Conservation (phyloP, 495 filamentous ascomycete species). For the Xylaria bambusicola region DNA sequence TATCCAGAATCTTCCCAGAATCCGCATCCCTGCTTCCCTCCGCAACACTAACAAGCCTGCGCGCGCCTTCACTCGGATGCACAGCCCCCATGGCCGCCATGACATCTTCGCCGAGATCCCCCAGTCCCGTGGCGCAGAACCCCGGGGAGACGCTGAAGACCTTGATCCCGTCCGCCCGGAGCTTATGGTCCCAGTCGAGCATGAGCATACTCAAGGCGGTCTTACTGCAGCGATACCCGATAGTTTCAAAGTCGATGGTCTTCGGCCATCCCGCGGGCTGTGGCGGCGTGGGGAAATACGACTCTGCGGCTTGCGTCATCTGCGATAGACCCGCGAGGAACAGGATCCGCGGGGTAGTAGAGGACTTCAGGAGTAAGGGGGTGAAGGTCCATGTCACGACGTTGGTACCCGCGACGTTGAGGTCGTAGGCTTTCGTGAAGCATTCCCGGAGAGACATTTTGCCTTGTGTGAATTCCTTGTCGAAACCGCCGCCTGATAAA, state of each 20-base stretch:
- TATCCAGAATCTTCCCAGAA: constrained; percentile 41
- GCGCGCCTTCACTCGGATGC: constrained; percentile 39
- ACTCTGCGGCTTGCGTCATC: constrained; percentile 25
- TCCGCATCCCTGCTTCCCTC: constrained; percentile 48
- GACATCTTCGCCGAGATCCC: constrained; percentile 30
- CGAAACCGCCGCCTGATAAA: constrained; percentile 30
- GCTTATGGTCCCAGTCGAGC: constrained; percentile 50
- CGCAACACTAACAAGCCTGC: constrained; percentile 40
- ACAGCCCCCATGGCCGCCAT: constrained; percentile 44
- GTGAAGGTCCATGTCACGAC: constrained; percentile 48
- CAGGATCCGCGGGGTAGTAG: constrained; percentile 49
- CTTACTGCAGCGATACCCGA: constrained; percentile 56
- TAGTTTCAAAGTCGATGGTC: constrained; percentile 35
- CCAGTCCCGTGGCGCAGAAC: constrained; percentile 53
- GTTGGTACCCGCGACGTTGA: constrained; percentile 54
- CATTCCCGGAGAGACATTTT: constrained; percentile 42
- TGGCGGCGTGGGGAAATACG: constrained; percentile 29
- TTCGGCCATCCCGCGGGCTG: constrained; percentile 50
- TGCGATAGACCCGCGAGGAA: constrained; percentile 43
- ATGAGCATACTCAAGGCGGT: constrained; percentile 63
- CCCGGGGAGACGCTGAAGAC: constrained; percentile 54
- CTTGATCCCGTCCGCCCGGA: constrained; percentile 60
- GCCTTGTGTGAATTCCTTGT: constrained; percentile 32
- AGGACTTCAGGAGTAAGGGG: constrained; percentile 52
- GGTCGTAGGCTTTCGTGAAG: constrained; percentile 47